Base-by-base conservation (phyloP, 495 filamentous ascomycete genomes). In the Aspergillus mulundensis region DNA sequence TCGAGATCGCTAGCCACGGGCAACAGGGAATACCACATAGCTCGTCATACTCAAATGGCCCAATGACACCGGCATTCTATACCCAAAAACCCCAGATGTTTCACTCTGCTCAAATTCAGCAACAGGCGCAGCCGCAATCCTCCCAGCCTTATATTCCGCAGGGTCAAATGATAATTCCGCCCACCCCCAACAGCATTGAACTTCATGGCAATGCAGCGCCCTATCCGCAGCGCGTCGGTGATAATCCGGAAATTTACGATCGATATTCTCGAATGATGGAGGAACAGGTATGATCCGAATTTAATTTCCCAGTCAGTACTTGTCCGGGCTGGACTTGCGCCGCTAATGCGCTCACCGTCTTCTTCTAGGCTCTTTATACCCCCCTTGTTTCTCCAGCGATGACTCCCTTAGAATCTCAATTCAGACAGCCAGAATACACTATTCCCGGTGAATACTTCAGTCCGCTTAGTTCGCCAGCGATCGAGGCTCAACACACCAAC, bases 341-440 rank as follows among this genome's bases (percentile, higher is more conserved):
- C 59, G 51, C 56, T 64, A 79, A 68, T 58, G 42, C 60, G 59
- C 57, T 52, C 38, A 62, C 56, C 19, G 47, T 53, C 49, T 50
- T 51, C 21, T 21, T 47, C 12, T 47, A 76, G 88, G 89, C 92
- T 72, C 79, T 89, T 21, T 97, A 96, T 70, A 98, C 94, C 7
- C 94, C 94, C 8, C 83, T 98, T 25, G 89, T 95, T 7, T 97
- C 94, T 32, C 94, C 94, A 18, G 93, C 91, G 3, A 93, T 97
- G 62, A 96, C 93, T 10, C 93, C 94, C 24, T 79, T 94, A 44
- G 92, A 96, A 59, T 81, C 83, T 30, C 87, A 91, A 65, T 95
- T 95, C 68, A 79, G 84, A 42, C 83, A 91, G 41, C 83, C 85
- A 11, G 89, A 91, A 56, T 97, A 90, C 66, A 84, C 87, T 12